Percentiles rank a stretch among this genome's conserved stretches.
phyloP scores from a whole-genome alignment of 2,329 filamentous ascomycete genomes.

The Gnomoniopsis smithogilvyi region DNA sequence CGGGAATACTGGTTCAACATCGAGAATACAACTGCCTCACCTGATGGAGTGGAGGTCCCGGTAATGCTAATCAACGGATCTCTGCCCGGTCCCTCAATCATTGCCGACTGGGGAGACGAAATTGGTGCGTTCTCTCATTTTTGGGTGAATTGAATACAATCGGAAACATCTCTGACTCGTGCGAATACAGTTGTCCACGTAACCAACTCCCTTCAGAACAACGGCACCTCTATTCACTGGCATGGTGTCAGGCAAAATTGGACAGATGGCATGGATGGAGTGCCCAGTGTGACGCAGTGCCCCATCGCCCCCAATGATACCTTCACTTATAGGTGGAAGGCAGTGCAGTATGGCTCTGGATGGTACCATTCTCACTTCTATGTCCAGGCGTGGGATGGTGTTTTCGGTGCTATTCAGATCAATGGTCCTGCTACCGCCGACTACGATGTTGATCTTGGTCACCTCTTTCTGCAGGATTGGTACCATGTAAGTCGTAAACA shows the following conservation, averaged over 20 bases:
- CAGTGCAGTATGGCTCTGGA: constrained; percentile 36
- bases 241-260: constrained; percentile 66
- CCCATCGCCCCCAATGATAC: constrained; percentile 47
- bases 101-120: constrained; percentile 58
- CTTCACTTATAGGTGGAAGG: constrained; percentile 58
- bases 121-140: constrained; percentile 26
- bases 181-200: constrained; percentile 47
- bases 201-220: constrained; percentile 54
- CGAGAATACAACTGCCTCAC: constrained; percentile 35
- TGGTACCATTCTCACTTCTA: constrained; percentile 42
- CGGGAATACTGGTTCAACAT: constrained; percentile 46
- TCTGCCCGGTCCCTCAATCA: constrained; percentile 56
- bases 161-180: no score
- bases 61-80: constrained; percentile 51
- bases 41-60: constrained; percentile 42
- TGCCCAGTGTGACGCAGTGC: constrained; percentile 46
- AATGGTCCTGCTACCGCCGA: constrained; percentile 55
- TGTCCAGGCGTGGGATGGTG: constrained; percentile 52
- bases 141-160: no score
- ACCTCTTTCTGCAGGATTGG: constrained; percentile 58
- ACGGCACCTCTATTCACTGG: constrained; percentile 61
- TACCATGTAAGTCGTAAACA: constrained; percentile 35
- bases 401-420: constrained; percentile 60
- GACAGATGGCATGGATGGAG: constrained; percentile 58
- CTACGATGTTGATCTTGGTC: constrained; percentile 63